These are phyloP conservation scores for Salvia rosmarinus DNA, from an alignment of 257 asterid species.

Conservation along the genomic window DNA sequence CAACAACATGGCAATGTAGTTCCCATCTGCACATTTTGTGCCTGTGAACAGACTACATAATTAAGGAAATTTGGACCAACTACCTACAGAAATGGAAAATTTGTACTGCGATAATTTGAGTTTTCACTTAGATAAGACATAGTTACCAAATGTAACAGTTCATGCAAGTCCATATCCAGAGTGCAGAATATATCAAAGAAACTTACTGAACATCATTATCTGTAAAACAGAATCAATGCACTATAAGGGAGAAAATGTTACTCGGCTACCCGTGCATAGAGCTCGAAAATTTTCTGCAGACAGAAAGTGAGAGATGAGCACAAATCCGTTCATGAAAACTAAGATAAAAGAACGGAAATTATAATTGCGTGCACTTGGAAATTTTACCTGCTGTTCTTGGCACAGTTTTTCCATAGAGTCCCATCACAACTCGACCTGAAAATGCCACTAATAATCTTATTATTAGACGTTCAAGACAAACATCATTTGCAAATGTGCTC, in stretches of 20 bases:
- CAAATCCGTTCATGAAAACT: slow-evolving; percentile 16
- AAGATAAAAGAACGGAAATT: background rate
- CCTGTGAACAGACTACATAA: background rate
- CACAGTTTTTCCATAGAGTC: slow-evolving; percentile 79
- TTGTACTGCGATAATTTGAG: background rate
- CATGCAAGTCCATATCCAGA: slow-evolving; percentile 21
- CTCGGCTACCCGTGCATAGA: slow-evolving; percentile 95
- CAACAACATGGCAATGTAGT: slow-evolving; percentile 1
- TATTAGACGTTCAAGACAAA: slow-evolving; percentile 11
- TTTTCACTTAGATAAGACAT: background rate
- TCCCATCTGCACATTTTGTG: background rate
- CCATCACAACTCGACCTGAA: slow-evolving; percentile 85
- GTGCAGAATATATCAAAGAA: slow-evolving; percentile 26
- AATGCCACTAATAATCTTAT: slow-evolving; percentile 23
- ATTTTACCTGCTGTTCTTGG: slow-evolving; percentile 80
- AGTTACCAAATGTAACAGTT: slow-evolving; percentile 11
- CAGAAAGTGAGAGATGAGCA: slow-evolving; percentile 27
- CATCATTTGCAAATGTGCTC: background rate
- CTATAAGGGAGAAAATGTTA: slow-evolving; percentile 51
- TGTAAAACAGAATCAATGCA: slow-evolving; percentile 31
- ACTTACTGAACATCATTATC: slow-evolving; percentile 24
- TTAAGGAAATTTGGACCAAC: slow-evolving; percentile 19
- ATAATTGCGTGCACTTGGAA: slow-evolving; percentile 14
- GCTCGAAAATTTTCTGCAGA: slow-evolving; percentile 94
- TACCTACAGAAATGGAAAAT: background rate